phyloP scores from a whole-genome alignment of 805 yeast genomes.

The Groenewaldozyma tartarivorans region DNA sequence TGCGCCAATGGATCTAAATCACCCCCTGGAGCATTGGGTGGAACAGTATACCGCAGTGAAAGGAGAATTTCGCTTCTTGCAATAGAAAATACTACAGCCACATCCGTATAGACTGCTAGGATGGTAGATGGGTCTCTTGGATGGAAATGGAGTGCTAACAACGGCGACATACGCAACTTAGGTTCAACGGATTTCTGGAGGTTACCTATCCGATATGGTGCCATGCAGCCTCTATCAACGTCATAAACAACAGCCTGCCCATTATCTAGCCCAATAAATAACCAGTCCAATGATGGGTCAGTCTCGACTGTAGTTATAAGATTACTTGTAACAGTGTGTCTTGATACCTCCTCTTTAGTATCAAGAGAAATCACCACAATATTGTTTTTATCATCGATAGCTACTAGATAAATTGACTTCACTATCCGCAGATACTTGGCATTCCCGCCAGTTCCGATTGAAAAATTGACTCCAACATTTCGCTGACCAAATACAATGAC shows the following conservation, averaged over 20 bases:
- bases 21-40: slow-evolving; percentile 67
- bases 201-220: slow-evolving; percentile 61
- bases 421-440: slow-evolving; percentile 48
- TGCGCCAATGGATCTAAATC: slow-evolving; percentile 28
- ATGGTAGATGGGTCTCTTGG: slow-evolving; percentile 83
- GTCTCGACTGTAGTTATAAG: slow-evolving; percentile 58
- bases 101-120: slow-evolving; percentile 60
- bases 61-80: slow-evolving; percentile 47
- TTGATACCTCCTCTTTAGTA: slow-evolving; percentile 49
- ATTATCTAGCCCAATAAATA: slow-evolving; percentile 67
- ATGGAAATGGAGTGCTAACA: slow-evolving; percentile 61
- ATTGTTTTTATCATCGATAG: slow-evolving; percentile 50
- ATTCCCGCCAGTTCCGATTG: slow-evolving; percentile 34
- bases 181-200: slow-evolving; percentile 58
- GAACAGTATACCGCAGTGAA: slow-evolving; percentile 51
- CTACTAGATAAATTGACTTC: slow-evolving; percentile 74
- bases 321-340: slow-evolving; percentile 49
- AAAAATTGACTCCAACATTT: slow-evolving; percentile 61
- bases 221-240: slow-evolving; percentile 62
- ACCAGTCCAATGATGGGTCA: slow-evolving; percentile 87
- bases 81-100: slow-evolving; percentile 62
- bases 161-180: slow-evolving; percentile 51
- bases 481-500: slow-evolving; percentile 78
- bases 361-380: slow-evolving; percentile 64
- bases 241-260: slow-evolving; percentile 70